Evolutionary conservation across 208 protist genomes (phyloP).

Genomic region (Leishmania arabica): DNA sequence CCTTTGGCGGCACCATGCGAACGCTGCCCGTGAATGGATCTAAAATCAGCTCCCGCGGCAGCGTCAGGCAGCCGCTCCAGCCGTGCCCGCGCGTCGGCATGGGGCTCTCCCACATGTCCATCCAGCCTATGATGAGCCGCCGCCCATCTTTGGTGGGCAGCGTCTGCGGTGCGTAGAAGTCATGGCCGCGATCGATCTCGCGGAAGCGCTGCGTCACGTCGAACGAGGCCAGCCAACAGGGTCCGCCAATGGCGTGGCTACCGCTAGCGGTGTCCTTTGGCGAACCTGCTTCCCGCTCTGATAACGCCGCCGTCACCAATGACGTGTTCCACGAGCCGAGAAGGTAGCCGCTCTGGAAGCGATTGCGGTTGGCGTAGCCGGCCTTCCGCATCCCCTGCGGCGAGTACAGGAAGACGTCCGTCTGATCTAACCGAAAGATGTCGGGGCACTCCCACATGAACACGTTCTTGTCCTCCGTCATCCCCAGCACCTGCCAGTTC

Average conservation of each 20-base stretch:
- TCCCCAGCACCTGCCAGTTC: conserved; percentile 22
- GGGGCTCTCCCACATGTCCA: conserved; percentile 48
- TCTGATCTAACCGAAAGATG: conserved; percentile 17
- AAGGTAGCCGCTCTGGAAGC: conserved; percentile 33
- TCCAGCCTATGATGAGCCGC: conserved; percentile 28
- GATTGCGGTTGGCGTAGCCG: conserved; percentile 31
- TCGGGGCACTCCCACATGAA: conserved; percentile 22
- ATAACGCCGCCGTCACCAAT: no score
- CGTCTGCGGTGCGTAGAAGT: conserved; percentile 49
- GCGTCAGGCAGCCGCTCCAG: conserved; percentile 37
- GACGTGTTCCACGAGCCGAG: neutral
- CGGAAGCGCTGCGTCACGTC: conserved; percentile 28
- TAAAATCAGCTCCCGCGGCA: conserved; percentile 41
- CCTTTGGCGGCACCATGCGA: conserved; percentile 33
- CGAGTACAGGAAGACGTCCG: conserved; percentile 23
- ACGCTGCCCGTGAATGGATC: conserved; percentile 23
- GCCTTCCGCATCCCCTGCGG: conserved; percentile 29
- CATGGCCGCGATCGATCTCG: conserved; percentile 40
- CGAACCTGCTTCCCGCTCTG: no score
- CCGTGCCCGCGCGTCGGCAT: conserved; percentile 35
- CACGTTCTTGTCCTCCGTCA: conserved; percentile 39
- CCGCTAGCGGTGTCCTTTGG: no score
- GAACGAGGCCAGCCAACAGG: conserved; percentile 14
- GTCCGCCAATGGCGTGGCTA: neutral
- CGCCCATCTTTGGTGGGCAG: conserved; percentile 34